Conservation (phyloP, 306 rosid species). For the Alnus glutinosa region DNA sequence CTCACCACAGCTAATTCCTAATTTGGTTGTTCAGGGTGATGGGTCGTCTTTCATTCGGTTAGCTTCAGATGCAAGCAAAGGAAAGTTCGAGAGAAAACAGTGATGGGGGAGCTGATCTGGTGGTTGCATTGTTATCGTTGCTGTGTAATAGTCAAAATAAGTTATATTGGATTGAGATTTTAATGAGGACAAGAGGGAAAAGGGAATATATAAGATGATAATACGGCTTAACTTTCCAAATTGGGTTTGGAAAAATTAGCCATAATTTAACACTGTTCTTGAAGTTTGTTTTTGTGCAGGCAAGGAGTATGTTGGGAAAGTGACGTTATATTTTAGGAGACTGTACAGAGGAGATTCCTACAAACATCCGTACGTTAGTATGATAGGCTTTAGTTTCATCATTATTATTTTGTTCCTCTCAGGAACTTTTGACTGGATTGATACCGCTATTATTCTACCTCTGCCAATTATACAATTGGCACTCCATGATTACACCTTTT, state of each 20-base stretch:
- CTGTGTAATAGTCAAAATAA: constrained; percentile 30
- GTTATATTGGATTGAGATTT: constrained; percentile 12
- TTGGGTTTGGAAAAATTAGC: constrained; percentile 2
- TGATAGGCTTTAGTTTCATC: constrained; percentile 1
- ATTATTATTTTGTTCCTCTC: constrained; percentile 3
- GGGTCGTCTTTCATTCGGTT: constrained; percentile 53
- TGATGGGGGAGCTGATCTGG: constrained; percentile 23
- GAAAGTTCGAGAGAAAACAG: constrained; percentile 47
- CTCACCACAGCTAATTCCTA: constrained; percentile 57
- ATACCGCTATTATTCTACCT: background rate
- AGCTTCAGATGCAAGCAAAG: constrained; percentile 60
- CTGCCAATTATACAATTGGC: no score
- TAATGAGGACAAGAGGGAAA: constrained; percentile 17
- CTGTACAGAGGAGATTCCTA: constrained; percentile 15
- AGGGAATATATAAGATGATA: background rate
- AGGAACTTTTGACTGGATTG: constrained; percentile 18
- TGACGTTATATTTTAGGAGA: constrained; percentile 15
- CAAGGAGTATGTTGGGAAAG: constrained; percentile 12
- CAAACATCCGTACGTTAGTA: constrained; percentile 4
- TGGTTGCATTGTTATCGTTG: background rate
- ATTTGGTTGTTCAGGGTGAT: constrained; percentile 65
- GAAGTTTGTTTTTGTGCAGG: constrained; percentile 17
- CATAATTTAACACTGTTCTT: constrained; percentile 2
- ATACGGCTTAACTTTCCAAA: background rate
- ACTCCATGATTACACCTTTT: background rate